Evolutionary conservation across 495 filamentous ascomycete species (phyloP), one percentile per base, ranked within the genome.

Genomic region (Polyplosphaeria fusca): DNA sequence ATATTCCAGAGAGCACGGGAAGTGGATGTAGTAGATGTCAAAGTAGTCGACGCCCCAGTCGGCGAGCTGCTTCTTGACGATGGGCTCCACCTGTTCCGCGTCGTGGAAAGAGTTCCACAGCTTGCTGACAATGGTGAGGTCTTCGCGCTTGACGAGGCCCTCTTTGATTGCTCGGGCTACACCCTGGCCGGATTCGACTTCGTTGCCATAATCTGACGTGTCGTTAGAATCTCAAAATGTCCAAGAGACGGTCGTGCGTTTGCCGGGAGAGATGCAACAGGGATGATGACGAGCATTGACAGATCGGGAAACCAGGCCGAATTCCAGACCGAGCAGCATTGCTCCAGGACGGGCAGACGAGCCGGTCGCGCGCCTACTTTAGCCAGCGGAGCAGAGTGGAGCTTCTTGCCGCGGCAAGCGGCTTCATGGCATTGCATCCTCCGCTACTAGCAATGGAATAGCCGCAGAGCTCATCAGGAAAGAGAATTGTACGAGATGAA

Each of bases 21-120:
- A 89, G 69, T 89, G 87, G 58, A 89, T 87, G 52, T 87, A 68
- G 56, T 77, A 88, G 5, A 88, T 73, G 65, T 89, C 86, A 39
- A 89, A 71, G 64, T 88, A 88, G 39, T 83, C 81, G 16, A 84
- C 60, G 0, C 71, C 77, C 30, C 87, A 76, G 57, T 86, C 80
- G 24, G 75, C 67, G 13, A 88, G 71, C 4, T 85, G 82, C 52
- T 81, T 74, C 44, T 82, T 74, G 52, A 83, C 65, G n/a, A 85
- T 82, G 11, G 70, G 69, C 25, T 67, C 70, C 2, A 85, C 86
- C 41, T 82, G 81, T 24, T 82, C 77, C 1, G 82, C 79, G 47
- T 82, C 79, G 58, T 88, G 85, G 58, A 81, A 77, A 43, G 81
- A 79, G 69, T 82, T 85, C 84, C 84, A 88, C 16, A 88, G 69